Evolutionary conservation across 2,329 filamentous ascomycete genomes (phyloP), one percentile per base, ranked within the genome.

Genomic region (Stachybotrys echinatus): DNA sequence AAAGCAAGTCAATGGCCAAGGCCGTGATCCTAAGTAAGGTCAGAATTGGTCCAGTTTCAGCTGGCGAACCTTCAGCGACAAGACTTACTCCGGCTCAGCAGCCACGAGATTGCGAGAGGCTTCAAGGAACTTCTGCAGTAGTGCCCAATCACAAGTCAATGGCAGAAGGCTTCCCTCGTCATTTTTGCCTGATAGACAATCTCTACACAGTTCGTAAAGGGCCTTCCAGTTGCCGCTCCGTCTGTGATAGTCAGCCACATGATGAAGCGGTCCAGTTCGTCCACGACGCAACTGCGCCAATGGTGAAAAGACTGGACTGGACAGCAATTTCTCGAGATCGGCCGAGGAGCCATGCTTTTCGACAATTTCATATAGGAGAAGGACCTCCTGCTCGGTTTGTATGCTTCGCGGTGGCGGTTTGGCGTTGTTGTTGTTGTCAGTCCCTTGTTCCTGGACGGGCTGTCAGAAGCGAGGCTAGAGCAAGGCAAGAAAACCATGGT

Each of bases 371-470:
- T 77, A 80, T 19, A 77, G 70, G 3, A 80, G 66, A 0, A 75
- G 64, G 2, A 76, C 68, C 53, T 80, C 77, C 51, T 80, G 74
- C 51, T 80, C 77, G 0, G 70, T 70, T 39, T 68, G 66, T 23
- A 79, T 64, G 6, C 57, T 58, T 54, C 69, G 56, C 19, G 58
- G 45, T 34, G 68, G 54, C 45, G n/a, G n/a, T n/a, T n/a, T n/a
- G n/a, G n/a, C n/a, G n/a, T n/a, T n/a, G n/a, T n/a, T n/a, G n/a
- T 51, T 42, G 27, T 59, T 60, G 6, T 50, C 48, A 4, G 57
- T 42, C 34, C 54, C 51, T 3, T 60, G 55, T 14, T 53, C 54
- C 12, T 59, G 45, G 2, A 55, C 44, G 18, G 43, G 48, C 22
- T 57, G 23, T 52, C 37, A 49, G 49, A 8, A 42, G 19, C 12